phyloP scores from a whole-genome alignment of 192 early-diverging fungal species.

The Backusella luteola region DNA sequence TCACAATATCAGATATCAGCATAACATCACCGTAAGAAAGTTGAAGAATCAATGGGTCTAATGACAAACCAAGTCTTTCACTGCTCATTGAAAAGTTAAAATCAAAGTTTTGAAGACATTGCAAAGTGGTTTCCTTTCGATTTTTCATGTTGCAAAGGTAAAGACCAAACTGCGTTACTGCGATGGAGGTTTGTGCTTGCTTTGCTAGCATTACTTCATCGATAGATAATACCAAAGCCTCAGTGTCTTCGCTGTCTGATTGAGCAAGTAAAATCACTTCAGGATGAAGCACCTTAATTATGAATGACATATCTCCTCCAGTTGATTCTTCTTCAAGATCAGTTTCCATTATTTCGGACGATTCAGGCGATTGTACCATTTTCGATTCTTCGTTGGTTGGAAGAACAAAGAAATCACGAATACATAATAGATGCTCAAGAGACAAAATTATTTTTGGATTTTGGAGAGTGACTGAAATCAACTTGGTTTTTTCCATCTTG shows the following conservation, averaged over 20 bases:
- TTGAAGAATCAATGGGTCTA: slow-evolving; percentile 67
- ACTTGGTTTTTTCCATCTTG: slow-evolving; percentile 42
- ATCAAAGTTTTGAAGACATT: slow-evolving; percentile 90
- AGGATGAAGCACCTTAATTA: slow-evolving; percentile 74
- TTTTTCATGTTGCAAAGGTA: slow-evolving; percentile 88
- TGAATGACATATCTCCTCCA: slow-evolving; percentile 56
- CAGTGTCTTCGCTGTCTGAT: slow-evolving; percentile 61
- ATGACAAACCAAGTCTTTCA: slow-evolving; percentile 40
- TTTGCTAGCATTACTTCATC: slow-evolving; percentile 78
- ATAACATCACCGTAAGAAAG: slow-evolving; percentile 71
- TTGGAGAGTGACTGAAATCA: slow-evolving; percentile 65
- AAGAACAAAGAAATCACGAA: slow-evolving; percentile 64
- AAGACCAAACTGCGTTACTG: slow-evolving; percentile 82
- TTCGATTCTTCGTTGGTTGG: slow-evolving; percentile 34
- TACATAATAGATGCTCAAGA: slow-evolving; percentile 68
- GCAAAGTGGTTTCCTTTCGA: slow-evolving; percentile 71
- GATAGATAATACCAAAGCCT: slow-evolving; percentile 85
- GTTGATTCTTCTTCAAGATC: background rate
- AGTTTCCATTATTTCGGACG: background rate
- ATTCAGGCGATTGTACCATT: slow-evolving; percentile 8
- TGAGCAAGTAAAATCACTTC: slow-evolving; percentile 88
- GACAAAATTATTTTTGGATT: slow-evolving; percentile 67
- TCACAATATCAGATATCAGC: slow-evolving; percentile 66
- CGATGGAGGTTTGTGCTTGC: slow-evolving; percentile 71
- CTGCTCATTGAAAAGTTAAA: slow-evolving; percentile 72